phyloP scores from a whole-genome alignment of 2,329 filamentous ascomycete genomes.

The Bimuria novae-zelandiae region DNA sequence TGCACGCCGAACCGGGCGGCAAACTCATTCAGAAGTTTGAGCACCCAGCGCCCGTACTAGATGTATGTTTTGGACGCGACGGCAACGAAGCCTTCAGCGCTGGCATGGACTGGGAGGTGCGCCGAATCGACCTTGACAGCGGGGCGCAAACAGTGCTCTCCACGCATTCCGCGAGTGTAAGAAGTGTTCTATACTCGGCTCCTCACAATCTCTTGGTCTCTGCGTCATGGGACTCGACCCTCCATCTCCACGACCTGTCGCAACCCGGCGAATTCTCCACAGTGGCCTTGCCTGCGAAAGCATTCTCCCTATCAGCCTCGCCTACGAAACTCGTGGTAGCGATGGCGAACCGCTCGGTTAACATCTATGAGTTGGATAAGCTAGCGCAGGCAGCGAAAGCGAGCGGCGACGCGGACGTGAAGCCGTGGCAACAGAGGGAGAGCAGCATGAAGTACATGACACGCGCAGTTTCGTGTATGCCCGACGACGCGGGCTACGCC shows the following conservation, averaged over 20 bases:
- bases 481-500: conserved; percentile 91
- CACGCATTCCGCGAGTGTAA: conserved; percentile 78
- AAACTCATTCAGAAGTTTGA: conserved; percentile 74
- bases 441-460: conserved; percentile 97
- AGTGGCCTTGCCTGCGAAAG: conserved; percentile 79
- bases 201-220: conserved; percentile 80
- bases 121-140: conserved; percentile 72
- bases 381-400: conserved; percentile 53
- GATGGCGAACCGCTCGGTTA: conserved; percentile 90
- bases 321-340: conserved; percentile 89
- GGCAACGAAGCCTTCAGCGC: conserved; percentile 85
- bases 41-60: conserved; percentile 83
- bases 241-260: conserved; percentile 78
- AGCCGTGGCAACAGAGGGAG: conserved; percentile 92
- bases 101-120: conserved; percentile 85
- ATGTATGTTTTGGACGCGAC: conserved; percentile 85
- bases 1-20: conserved; percentile 62
- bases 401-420: conserved; percentile 54
- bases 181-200: conserved; percentile 80
- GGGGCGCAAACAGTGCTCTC: conserved; percentile 76
- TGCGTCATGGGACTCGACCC: conserved; percentile 88
- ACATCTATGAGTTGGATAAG: conserved; percentile 86
- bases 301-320: conserved; percentile 80
- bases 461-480: conserved; percentile 92
- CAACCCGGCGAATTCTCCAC: conserved; percentile 61